phyloP scores from a whole-genome alignment of 805 yeast species.

The Nakazawaea holstii region DNA sequence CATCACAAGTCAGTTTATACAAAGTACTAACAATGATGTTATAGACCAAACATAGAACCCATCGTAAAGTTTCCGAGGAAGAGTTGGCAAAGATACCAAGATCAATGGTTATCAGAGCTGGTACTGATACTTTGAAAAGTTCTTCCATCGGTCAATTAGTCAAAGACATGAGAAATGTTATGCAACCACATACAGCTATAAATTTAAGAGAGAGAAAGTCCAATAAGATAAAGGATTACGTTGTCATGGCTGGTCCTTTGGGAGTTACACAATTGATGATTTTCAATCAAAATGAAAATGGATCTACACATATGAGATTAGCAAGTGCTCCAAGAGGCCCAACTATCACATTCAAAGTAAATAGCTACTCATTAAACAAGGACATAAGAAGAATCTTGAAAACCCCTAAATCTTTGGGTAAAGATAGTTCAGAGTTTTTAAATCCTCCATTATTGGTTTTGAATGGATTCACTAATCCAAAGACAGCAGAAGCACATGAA shows the following conservation, averaged over 20 bases:
- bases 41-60: slow-evolving; percentile 80
- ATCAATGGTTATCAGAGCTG: slow-evolving; percentile 91
- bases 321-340: slow-evolving; percentile 95
- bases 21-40: neutral
- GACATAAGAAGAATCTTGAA: slow-evolving; percentile 69
- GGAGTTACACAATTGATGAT: slow-evolving; percentile 87
- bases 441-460: slow-evolving; percentile 88
- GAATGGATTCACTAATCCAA: slow-evolving; percentile 80
- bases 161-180: slow-evolving; percentile 76
- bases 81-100: slow-evolving; percentile 73
- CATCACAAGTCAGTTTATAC: neutral
- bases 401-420: slow-evolving; percentile 73
- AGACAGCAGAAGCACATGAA: slow-evolving; percentile 63
- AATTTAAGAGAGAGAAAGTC: slow-evolving; percentile 80
- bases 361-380: slow-evolving; percentile 71
- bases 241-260: slow-evolving; percentile 98
- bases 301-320: slow-evolving; percentile 76
- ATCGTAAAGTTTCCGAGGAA: slow-evolving; percentile 58
- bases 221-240: slow-evolving; percentile 83
- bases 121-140: slow-evolving; percentile 62
- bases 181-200: slow-evolving; percentile 97
- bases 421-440: slow-evolving; percentile 55
- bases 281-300: slow-evolving; percentile 75
- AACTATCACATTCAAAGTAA: slow-evolving; percentile 75
- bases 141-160: slow-evolving; percentile 82